These are phyloP conservation scores for Globisporangium parvum DNA, from an alignment of 352 stramenopile genomes.

Conservation along the genomic window DNA sequence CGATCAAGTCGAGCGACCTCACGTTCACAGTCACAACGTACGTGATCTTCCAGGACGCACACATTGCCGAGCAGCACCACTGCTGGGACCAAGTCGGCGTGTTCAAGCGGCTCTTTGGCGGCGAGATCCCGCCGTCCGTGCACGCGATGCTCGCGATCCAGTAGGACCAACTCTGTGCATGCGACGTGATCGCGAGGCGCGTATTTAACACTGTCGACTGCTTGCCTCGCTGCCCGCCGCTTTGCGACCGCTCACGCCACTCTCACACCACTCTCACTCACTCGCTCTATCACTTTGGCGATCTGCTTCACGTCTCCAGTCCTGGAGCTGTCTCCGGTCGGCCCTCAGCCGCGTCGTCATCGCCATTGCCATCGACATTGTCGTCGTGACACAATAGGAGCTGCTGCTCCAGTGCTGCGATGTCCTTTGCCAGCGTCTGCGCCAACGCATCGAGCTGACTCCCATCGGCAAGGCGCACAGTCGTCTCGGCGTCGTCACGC, in stretches of 20 bases:
- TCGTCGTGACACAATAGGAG: slow-evolving; percentile 7
- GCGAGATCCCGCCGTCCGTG: slow-evolving; percentile 55
- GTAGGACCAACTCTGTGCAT: background rate
- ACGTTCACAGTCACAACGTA: slow-evolving; percentile 84
- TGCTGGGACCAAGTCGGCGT: slow-evolving; percentile 80
- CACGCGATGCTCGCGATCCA: slow-evolving; percentile 46
- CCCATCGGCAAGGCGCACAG: slow-evolving; percentile 44
- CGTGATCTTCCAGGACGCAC: slow-evolving; percentile 69
- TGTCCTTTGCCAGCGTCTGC: slow-evolving; percentile 18
- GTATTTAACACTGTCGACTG: slow-evolving; percentile 10
- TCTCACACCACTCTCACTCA: background rate
- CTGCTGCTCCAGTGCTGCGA: slow-evolving; percentile 23
- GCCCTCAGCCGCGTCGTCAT: no score
- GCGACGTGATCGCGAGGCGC: background rate
- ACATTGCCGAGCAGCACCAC: slow-evolving; percentile 72
- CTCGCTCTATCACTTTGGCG: no score
- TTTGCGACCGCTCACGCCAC: background rate
- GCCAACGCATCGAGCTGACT: slow-evolving; percentile 22
- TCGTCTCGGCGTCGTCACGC: slow-evolving; percentile 70
- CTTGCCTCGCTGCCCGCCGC: no score
- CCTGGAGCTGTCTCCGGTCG: no score
- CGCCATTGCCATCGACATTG: no score
- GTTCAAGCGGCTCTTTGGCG: slow-evolving; percentile 76
- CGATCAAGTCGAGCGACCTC: slow-evolving; percentile 77
- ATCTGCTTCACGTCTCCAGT: no score